Evolutionary conservation across 225 moss, liverwort and hornwort species (phyloP).

Genomic region (Polytrichum formosum): DNA sequence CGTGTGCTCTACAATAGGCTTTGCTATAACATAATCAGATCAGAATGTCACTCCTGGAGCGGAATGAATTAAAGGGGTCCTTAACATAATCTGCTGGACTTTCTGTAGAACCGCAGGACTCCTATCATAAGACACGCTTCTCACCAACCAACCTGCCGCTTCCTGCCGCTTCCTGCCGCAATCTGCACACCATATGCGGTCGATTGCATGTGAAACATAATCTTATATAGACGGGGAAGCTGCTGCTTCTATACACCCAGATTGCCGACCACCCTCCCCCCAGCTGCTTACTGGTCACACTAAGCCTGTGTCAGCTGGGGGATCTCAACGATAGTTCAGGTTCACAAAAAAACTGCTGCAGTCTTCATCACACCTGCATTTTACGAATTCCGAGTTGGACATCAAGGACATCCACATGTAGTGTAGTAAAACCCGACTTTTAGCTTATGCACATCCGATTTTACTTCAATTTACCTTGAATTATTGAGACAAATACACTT

Average conservation of each 20-base stretch:
- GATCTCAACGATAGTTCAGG: not conserved
- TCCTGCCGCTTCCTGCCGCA: not conserved
- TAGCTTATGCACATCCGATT: too few species aligned
- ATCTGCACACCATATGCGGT: not conserved
- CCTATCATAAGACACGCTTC: not conserved
- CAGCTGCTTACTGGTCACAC: not conserved
- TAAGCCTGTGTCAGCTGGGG: not conserved
- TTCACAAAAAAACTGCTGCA: not conserved
- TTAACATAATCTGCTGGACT: not conserved
- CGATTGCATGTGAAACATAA: not conserved
- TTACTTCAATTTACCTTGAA: not conserved
- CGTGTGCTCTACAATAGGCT: not conserved
- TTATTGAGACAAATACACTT: not conserved
- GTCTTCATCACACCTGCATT: slow-evolving; percentile 4
- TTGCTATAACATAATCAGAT: not conserved
- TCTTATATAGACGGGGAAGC: not conserved
- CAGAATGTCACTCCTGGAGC: not conserved
- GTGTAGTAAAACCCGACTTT: not conserved
- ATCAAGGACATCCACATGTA: not conserved
- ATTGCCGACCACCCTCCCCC: not conserved
- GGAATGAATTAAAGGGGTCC: not conserved
- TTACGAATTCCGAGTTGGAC: not conserved
- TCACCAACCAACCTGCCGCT: not conserved
- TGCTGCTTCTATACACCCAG: not conserved
- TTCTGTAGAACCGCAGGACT: not conserved